Conservation (phyloP, 495 filamentous ascomycete species). For the Lichina pygmaea region DNA sequence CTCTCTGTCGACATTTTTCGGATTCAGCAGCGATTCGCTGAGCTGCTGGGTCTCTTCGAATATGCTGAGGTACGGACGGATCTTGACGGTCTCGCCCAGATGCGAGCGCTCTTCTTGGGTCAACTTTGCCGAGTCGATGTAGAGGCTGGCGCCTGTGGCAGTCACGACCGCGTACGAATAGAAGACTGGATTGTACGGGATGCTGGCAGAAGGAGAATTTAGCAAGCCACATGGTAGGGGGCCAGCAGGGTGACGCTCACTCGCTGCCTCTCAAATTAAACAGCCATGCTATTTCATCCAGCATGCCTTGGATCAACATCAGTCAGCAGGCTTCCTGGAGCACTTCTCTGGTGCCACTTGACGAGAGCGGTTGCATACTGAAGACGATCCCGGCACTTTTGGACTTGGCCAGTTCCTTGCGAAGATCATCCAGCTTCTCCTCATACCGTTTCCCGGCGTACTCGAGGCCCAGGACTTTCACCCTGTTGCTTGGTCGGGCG, state of each 20-base stretch:
- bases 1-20: constrained; percentile 13
- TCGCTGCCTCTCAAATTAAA: constrained; percentile 92
- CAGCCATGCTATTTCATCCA: constrained; percentile 95
- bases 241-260: constrained; percentile 14
- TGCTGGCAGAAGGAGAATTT: constrained; percentile 19
- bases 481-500: constrained; percentile 42
- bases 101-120: constrained; percentile 38
- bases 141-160: constrained; percentile 53
- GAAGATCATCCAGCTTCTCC: constrained; percentile 63
- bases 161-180: constrained; percentile 91
- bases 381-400: constrained; percentile 72
- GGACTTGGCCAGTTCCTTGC: constrained; percentile 80
- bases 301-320: constrained; percentile 30
- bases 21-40: constrained; percentile 15
- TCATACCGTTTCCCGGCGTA: constrained; percentile 63
- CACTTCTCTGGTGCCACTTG: background rate
- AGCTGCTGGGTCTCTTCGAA: constrained; percentile 49
- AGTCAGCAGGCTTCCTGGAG: background rate
- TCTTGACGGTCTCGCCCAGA: constrained; percentile 39
- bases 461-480: constrained; percentile 39
- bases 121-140: constrained; percentile 60
- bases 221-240: background rate
- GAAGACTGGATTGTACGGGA: constrained; percentile 96
- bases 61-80: constrained; percentile 68
- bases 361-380: constrained; percentile 19